phyloP scores from a whole-genome alignment of 352 stramenopile genomes.

The Phytopythium aichiense region DNA sequence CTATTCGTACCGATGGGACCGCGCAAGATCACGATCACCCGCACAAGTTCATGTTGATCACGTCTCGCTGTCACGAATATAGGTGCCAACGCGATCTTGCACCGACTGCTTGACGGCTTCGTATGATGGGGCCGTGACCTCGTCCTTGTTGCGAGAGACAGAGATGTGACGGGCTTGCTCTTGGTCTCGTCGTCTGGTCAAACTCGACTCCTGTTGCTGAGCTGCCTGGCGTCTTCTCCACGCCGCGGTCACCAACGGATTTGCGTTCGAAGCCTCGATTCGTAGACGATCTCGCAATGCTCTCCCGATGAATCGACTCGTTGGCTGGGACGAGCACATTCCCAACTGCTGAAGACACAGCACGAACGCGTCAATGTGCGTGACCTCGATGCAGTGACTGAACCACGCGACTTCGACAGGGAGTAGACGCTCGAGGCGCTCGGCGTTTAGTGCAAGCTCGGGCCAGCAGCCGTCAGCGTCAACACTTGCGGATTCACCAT shows the following conservation, averaged over 20 bases:
- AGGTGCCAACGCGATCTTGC: constrained; percentile 16
- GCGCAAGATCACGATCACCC: not conserved
- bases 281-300: constrained; percentile 53
- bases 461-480: constrained; percentile 37
- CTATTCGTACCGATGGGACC: not conserved
- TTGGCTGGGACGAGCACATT: constrained; percentile 38
- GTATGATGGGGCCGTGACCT: constrained; percentile 16
- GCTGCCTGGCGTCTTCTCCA: constrained; percentile 13
- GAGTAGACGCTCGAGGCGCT: constrained; percentile 46
- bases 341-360: constrained; percentile 57
- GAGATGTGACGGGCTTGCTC: constrained; percentile 7
- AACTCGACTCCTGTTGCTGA: constrained; percentile 9
- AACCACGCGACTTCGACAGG: constrained; percentile 60
- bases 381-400: constrained; percentile 37
- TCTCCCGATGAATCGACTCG: constrained; percentile 58
- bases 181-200: not conserved
- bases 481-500: not conserved
- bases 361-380: constrained; percentile 57
- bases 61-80: not conserved
- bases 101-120: constrained; percentile 46
- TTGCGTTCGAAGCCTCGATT: constrained; percentile 27
- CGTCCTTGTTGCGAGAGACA: not conserved
- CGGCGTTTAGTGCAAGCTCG: constrained; percentile 54
- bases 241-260: constrained; percentile 23
- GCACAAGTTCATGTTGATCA: not conserved